These are phyloP conservation scores for Kazachstania sp. DNA, from an alignment of 1,139 yeast genomes.

Conservation along the genomic window DNA sequence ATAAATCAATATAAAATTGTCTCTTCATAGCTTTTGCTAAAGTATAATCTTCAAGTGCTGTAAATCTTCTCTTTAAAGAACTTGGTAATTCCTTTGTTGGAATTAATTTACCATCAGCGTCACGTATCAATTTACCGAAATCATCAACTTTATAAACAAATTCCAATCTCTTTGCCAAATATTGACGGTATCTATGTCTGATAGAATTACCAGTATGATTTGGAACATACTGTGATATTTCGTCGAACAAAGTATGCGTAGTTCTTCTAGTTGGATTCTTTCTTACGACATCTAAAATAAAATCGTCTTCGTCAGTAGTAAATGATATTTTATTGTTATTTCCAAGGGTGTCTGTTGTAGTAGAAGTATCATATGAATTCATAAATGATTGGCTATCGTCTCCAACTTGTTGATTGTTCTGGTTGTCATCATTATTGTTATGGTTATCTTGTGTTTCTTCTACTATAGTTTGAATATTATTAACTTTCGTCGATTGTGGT, in stretches of 20 bases:
- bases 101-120: constrained; percentile 40
- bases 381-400: too few relatives aligned
- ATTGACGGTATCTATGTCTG: constrained; percentile 57
- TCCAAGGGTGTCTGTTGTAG: constrained; percentile 12
- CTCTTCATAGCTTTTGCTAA: constrained; percentile 43
- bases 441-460: not conserved
- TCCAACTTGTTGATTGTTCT: too few relatives aligned
- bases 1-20: constrained; percentile 29
- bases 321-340: constrained; percentile 38
- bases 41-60: constrained; percentile 58
- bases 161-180: constrained; percentile 41
- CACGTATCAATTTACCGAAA: constrained; percentile 43
- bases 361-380: not conserved
- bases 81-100: constrained; percentile 43
- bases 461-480: not conserved
- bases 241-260: constrained; percentile 55
- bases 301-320: constrained; percentile 52
- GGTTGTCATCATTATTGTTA: too few relatives aligned
- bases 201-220: constrained; percentile 70
- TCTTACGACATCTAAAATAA: constrained; percentile 57
- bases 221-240: constrained; percentile 48
- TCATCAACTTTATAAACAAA: constrained; percentile 56
- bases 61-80: constrained; percentile 52
- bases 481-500: not conserved
- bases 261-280: constrained; percentile 57